Conservation (phyloP, 148 eudicot species). For the Talinum fruticosum region DNA sequence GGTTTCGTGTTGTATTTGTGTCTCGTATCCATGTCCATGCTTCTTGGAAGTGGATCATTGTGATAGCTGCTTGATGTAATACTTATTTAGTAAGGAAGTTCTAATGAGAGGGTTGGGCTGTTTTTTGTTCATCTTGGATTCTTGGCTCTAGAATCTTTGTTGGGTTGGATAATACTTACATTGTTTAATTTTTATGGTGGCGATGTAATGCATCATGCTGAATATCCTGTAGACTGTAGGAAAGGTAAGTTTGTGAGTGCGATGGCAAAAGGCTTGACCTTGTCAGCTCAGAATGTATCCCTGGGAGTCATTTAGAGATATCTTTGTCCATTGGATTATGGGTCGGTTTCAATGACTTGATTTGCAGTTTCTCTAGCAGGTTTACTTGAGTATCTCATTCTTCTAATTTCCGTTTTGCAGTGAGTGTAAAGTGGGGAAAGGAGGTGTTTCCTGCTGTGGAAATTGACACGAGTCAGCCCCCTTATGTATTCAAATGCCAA, state of each 20-base stretch:
- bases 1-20: too few species aligned
- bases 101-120: background rate
- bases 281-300: background rate
- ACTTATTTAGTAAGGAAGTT: background rate
- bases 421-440: conserved; percentile 98
- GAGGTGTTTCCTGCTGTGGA: conserved; percentile 74
- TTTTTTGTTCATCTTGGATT: background rate
- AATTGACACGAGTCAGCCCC: conserved; percentile 82
- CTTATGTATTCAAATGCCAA: conserved; percentile 88
- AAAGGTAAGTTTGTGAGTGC: too few species aligned
- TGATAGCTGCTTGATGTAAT: too few species aligned
- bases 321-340: background rate
- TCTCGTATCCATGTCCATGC: too few species aligned
- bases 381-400: background rate
- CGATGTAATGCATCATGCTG: background rate
- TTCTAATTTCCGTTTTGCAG: conserved; percentile 35
- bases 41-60: too few species aligned
- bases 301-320: background rate
- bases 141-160: background rate
- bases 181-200: background rate
- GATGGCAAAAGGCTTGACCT: background rate
- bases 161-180: background rate
- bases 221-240: background rate
- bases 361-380: background rate
- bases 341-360: background rate